These are phyloP conservation scores for Puya raimondii DNA, from an alignment of 176 grass and related monocot genomes.

Conservation along the genomic window DNA sequence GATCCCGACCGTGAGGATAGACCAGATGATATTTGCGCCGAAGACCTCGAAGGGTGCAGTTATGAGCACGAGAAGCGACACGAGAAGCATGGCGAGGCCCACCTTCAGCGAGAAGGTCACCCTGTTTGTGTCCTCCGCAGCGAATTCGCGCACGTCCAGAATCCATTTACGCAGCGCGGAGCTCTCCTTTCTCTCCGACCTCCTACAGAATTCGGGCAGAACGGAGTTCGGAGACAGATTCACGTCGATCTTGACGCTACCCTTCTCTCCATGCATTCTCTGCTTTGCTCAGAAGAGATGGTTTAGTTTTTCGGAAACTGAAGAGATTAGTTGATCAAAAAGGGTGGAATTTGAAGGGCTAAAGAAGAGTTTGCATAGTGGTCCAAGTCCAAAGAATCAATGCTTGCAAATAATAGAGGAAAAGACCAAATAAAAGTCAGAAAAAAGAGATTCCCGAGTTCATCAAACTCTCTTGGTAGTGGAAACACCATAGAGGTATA, in stretches of 20 bases:
- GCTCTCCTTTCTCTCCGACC: neutral
- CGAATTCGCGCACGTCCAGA: conserved; percentile 27
- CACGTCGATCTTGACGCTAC: conserved; percentile 22
- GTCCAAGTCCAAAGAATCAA: no score
- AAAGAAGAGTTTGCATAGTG: no score
- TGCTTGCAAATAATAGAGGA: no score
- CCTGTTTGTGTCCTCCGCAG: conserved; percentile 32
- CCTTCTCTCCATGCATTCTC: conserved; percentile 31
- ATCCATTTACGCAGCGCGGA: conserved; percentile 6
- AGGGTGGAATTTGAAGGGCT: no score
- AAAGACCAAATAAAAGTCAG: no score
- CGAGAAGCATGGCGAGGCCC: conserved; percentile 46
- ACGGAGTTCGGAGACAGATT: conserved; percentile 42
- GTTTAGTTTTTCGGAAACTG: neutral
- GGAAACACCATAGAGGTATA: no score
- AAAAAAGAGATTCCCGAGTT: no score
- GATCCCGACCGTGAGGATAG: conserved; percentile 50
- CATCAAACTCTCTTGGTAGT: no score
- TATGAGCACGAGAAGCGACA: conserved; percentile 36
- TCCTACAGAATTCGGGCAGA: conserved; percentile 21
- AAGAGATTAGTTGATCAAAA: neutral
- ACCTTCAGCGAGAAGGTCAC: conserved; percentile 40
- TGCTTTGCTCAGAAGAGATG: neutral
- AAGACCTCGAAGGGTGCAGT: conserved; percentile 35
- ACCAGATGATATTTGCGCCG: conserved; percentile 40